Evolutionary conservation across 78 protist genomes (phyloP).

Genomic region (Dictyostelium capitatum): DNA sequence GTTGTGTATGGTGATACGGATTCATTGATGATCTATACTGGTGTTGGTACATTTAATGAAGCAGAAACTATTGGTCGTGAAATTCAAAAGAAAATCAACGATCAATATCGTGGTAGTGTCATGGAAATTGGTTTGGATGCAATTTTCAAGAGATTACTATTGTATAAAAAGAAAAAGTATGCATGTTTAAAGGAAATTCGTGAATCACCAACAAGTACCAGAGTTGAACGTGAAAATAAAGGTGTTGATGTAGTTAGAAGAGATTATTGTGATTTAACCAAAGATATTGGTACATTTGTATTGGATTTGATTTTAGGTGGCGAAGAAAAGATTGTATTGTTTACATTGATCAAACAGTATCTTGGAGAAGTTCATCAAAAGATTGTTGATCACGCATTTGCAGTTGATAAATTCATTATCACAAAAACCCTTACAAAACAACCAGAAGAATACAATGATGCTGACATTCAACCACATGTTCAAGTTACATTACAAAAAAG

Average conservation of each 20-base stretch:
- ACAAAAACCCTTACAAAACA: constrained; percentile 92
- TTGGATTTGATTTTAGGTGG: constrained; percentile 45
- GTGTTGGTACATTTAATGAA: constrained; percentile 58
- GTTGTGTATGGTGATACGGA: constrained; percentile 99
- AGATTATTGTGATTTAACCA: constrained; percentile 98
- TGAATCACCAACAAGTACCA: neutral
- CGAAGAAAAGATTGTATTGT: constrained; percentile 48
- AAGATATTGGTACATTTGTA: constrained; percentile 72
- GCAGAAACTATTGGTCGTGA: constrained; percentile 86
- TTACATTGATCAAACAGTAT: constrained; percentile 17
- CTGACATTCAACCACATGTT: constrained; percentile 97
- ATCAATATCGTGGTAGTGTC: constrained; percentile 74
- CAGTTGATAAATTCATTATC: constrained; percentile 87
- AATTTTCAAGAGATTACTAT: constrained; percentile 93
- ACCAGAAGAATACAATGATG: constrained; percentile 96
- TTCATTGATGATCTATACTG: constrained; percentile 97
- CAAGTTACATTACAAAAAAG: constrained; percentile 80
- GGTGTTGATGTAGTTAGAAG: constrained; percentile 99
- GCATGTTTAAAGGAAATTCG: constrained; percentile 92
- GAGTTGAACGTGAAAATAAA: constrained; percentile 85
- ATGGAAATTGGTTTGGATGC: constrained; percentile 98
- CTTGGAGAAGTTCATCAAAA: constrained; percentile 13
- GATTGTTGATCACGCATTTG: neutral
- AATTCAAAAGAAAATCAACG: constrained; percentile 93
- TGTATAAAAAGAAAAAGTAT: constrained; percentile 99